Percentiles rank a stretch among this genome's conserved stretches.
phyloP scores from a whole-genome alignment of 495 filamentous ascomycete genomes.

The Clohesyomyces aquaticus region DNA sequence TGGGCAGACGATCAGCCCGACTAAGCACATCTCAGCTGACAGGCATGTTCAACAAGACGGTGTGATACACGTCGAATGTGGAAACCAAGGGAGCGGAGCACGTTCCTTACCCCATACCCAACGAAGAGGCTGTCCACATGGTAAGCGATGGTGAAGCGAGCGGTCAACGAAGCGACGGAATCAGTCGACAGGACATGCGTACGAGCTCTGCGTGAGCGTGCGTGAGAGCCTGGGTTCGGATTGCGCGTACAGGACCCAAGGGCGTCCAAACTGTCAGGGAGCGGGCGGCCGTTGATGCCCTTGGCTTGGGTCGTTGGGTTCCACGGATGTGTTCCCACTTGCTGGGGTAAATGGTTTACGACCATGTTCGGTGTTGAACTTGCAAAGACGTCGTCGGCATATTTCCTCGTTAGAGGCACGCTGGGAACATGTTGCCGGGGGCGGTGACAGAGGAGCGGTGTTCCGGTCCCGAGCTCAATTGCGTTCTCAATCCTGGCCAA shows the following conservation, averaged over 20 bases:
- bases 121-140: not conserved
- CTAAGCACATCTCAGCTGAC: not conserved
- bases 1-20: not conserved
- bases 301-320: not conserved
- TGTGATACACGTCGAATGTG: not conserved
- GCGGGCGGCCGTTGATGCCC: constrained; percentile 11
- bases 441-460: constrained; percentile 13
- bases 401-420: not conserved
- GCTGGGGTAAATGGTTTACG: too few relatives aligned
- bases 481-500: constrained; percentile 1
- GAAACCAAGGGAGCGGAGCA: not conserved
- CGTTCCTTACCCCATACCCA: constrained; percentile 27
- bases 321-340: constrained; percentile 1
- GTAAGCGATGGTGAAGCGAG: constrained; percentile 12
- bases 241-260: too few relatives aligned
- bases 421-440: constrained; percentile 9
- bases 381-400: not conserved
- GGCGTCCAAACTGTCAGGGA: not conserved
- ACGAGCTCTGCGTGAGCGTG: too few relatives aligned
- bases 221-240: not conserved
- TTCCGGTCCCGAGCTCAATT: constrained; percentile 6
- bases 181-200: too few relatives aligned
- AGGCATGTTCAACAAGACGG: not conserved
- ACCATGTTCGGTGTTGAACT: not conserved
- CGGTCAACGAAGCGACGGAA: not conserved